A percentile compares a stretch with the other conserved stretches of the same genome.
Evolutionary conservation across 768 basidiomycete genomes (phyloP).

Genomic region (Boletus rex-veris): DNA sequence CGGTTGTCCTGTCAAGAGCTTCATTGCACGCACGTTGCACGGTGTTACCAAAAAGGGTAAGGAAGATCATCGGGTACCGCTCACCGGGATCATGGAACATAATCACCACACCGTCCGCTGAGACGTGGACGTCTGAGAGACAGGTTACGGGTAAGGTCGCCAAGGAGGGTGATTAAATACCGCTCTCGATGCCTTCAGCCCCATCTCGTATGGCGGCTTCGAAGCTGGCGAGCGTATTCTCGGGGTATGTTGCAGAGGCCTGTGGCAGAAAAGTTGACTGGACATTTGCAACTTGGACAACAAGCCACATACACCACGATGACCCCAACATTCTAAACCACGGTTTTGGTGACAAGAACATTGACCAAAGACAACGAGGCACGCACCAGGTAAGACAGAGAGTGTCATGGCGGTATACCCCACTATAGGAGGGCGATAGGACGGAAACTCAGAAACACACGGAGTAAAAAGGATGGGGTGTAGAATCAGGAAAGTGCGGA

Average conservation of each 20-base stretch:
- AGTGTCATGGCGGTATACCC: conserved; percentile 21
- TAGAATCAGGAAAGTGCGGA: neutral
- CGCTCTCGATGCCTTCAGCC: conserved; percentile 95
- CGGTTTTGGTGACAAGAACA: neutral
- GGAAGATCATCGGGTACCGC: conserved; percentile 21
- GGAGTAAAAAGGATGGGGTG: neutral
- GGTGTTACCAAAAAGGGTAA: conserved; percentile 21
- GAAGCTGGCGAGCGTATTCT: conserved; percentile 95
- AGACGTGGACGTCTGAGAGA: conserved; percentile 89
- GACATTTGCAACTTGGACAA: conserved; percentile 19
- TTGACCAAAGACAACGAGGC: neutral
- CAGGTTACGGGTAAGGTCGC: conserved; percentile 47
- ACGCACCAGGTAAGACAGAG: conserved; percentile 28
- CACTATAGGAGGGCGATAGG: neutral
- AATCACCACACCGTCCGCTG: conserved; percentile 78
- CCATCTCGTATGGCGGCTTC: conserved; percentile 93
- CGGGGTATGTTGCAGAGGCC: conserved; percentile 85
- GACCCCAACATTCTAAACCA: conserved; percentile 72
- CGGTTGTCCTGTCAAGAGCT: conserved; percentile 80
- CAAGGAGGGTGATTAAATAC: conserved; percentile 54
- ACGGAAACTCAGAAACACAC: neutral
- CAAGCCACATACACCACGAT: conserved; percentile 56
- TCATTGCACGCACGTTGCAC: conserved; percentile 23
- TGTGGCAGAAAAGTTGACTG: conserved; percentile 29
- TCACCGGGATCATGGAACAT: conserved; percentile 95